Evolutionary conservation across 257 asterid genomes (phyloP).

Genomic region (Euphrasia confusa): DNA sequence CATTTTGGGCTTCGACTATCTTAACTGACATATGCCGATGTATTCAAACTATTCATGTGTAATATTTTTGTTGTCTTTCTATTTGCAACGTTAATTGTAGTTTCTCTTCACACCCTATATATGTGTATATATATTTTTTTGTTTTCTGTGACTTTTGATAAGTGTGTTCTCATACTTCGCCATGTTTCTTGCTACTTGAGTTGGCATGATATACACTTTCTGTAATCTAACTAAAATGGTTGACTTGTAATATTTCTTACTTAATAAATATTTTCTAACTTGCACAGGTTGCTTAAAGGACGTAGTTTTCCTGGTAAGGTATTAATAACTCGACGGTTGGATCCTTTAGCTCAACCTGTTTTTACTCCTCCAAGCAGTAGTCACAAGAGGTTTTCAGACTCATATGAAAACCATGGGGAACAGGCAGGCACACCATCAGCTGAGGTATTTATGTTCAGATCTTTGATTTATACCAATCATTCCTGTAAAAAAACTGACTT

Average conservation of each 20-base stretch:
- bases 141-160: constrained; percentile 12
- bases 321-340: constrained; percentile 63
- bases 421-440: constrained; percentile 34
- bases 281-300: constrained; percentile 79
- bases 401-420: constrained; percentile 44
- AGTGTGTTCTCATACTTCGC: constrained; percentile 3
- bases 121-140: no score
- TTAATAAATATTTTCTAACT: constrained; percentile 17
- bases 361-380: constrained; percentile 56
- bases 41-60: no score
- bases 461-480: not conserved
- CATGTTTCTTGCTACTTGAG: constrained; percentile 13
- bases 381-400: constrained; percentile 40
- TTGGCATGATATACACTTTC: constrained; percentile 9
- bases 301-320: constrained; percentile 97
- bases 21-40: not conserved
- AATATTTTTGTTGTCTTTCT: no score
- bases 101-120: no score
- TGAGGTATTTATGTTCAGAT: constrained; percentile 42
- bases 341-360: constrained; percentile 53
- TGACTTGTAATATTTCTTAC: not conserved
- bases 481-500: not conserved
- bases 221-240: not conserved
- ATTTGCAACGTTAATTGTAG: no score
- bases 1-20: not conserved